Percentiles rank a stretch among this genome's conserved stretches.
These are phyloP conservation scores for Hawksworthiomyces lignivorus DNA, from an alignment of 2,329 filamentous ascomycete genomes.

Conservation along the genomic window DNA sequence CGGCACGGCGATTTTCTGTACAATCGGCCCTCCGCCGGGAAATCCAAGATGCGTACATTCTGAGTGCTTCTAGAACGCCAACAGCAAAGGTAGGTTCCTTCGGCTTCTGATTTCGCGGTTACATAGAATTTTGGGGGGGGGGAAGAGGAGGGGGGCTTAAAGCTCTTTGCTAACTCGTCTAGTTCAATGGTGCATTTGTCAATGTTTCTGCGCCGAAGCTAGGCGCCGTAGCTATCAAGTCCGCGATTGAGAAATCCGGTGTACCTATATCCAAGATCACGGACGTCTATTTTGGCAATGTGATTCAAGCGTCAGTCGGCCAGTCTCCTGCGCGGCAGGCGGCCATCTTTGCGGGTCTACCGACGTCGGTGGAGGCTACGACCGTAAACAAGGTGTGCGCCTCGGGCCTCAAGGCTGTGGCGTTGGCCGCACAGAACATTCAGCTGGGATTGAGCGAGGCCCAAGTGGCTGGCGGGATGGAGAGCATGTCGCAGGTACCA, in stretches of 20 bases:
- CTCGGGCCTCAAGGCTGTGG: conserved; percentile 87
- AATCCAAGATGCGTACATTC: conserved; percentile 85
- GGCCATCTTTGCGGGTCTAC: conserved; percentile 76
- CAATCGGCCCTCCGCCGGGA: conserved; percentile 33
- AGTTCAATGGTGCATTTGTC: conserved; percentile 93
- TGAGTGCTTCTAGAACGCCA: conserved; percentile 83
- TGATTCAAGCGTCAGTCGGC: conserved; percentile 74
- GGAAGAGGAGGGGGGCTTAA: too few species aligned
- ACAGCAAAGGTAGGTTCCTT: conserved; percentile 63
- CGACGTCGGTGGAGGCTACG: conserved; percentile 72
- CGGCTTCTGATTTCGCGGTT: neutral
- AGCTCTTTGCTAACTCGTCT: neutral
- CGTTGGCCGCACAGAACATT: conserved; percentile 86
- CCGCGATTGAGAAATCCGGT: conserved; percentile 77
- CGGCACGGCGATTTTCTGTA: conserved; percentile 40
- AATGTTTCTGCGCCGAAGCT: conserved; percentile 80
- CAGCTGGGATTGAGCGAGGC: conserved; percentile 84
- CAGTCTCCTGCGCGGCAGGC: conserved; percentile 92
- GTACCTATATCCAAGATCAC: conserved; percentile 74
- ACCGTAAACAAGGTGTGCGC: conserved; percentile 99
- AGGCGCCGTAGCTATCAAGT: conserved; percentile 84
- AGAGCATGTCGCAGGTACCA: conserved; percentile 92
- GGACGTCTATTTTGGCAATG: conserved; percentile 97
- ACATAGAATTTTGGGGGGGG: too few species aligned
- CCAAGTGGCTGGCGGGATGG: conserved; percentile 91